These are phyloP conservation scores for Chlorophyllum brunneum DNA, from an alignment of 768 basidiomycete genomes.

Conservation along the genomic window DNA sequence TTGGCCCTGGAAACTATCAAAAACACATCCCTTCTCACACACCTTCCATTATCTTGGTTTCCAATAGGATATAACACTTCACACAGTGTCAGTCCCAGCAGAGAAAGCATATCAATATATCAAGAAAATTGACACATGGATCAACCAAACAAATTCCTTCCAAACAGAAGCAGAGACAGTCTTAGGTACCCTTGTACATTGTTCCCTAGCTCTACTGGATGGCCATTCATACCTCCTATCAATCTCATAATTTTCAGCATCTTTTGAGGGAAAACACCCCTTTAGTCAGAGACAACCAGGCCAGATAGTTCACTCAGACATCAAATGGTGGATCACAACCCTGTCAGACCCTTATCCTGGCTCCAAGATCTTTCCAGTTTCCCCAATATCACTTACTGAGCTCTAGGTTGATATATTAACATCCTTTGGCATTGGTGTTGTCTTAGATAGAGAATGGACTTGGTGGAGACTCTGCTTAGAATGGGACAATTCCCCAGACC, in stretches of 20 bases:
- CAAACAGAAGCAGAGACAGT: conserved; percentile 22
- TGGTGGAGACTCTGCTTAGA: conserved; percentile 18
- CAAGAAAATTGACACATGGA: conserved; percentile 19
- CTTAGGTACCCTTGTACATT: conserved; percentile 33
- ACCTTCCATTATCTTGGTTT: conserved; percentile 35
- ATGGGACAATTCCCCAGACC: conserved; percentile 15
- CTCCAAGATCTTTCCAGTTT: conserved; percentile 9
- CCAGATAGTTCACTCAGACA: conserved; percentile 18
- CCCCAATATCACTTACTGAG: conserved; percentile 9
- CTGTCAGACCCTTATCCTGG: conserved; percentile 12
- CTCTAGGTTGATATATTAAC: conserved; percentile 36
- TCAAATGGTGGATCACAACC: conserved; percentile 28
- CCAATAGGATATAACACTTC: conserved; percentile 26
- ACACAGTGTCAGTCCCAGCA: conserved; percentile 26
- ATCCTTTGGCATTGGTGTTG: conserved; percentile 35
- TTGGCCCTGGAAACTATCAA: conserved; percentile 32
- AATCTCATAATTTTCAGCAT: conserved; percentile 23
- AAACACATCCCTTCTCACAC: conserved; percentile 23
- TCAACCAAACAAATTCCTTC: conserved; percentile 4
- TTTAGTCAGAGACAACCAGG: conserved; percentile 17
- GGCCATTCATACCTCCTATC: conserved; percentile 27
- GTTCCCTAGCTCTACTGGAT: conserved; percentile 24
- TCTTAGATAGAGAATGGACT: conserved; percentile 24
- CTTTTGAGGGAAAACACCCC: conserved; percentile 18
- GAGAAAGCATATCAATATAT: conserved; percentile 28